These are phyloP conservation scores for Albugo candida DNA, from an alignment of 352 stramenopile genomes.

Conservation along the genomic window DNA sequence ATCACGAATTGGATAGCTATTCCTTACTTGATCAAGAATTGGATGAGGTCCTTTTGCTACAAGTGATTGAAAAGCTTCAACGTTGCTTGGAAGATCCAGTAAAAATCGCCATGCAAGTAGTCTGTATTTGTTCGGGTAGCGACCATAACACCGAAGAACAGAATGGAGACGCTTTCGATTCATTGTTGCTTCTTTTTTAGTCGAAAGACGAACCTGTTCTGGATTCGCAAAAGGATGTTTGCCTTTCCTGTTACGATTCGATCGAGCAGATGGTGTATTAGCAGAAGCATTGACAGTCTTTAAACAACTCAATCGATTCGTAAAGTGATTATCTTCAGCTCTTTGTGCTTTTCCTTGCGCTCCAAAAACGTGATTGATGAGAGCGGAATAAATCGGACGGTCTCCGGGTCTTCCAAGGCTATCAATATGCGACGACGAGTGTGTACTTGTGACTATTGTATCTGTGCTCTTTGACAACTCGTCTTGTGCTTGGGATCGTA, in stretches of 20 bases:
- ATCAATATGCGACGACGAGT: no score
- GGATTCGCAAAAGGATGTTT: background rate
- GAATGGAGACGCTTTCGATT: slow-evolving; percentile 42
- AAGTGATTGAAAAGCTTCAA: slow-evolving; percentile 50
- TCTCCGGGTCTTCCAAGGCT: slow-evolving; percentile 1
- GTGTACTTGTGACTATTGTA: background rate
- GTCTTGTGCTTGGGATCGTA: no score
- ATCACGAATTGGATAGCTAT: slow-evolving; percentile 68
- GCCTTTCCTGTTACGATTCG: background rate
- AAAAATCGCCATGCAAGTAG: slow-evolving; percentile 72
- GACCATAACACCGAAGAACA: slow-evolving; percentile 45
- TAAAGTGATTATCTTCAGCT: background rate
- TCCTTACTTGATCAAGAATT: slow-evolving; percentile 34
- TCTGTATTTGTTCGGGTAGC: slow-evolving; percentile 67
- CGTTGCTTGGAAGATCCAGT: slow-evolving; percentile 66
- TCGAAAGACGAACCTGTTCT: background rate
- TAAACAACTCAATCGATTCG: background rate
- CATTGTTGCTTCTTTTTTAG: slow-evolving; percentile 20
- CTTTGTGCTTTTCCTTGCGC: slow-evolving; percentile 3
- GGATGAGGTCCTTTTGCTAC: slow-evolving; percentile 59
- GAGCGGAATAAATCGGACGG: slow-evolving; percentile 32
- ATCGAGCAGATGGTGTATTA: background rate
- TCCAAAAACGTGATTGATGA: slow-evolving; percentile 59
- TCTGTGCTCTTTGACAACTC: background rate
- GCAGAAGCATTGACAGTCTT: background rate